Conservation (phyloP, 805 yeast species). For the Torulaspora indica region DNA sequence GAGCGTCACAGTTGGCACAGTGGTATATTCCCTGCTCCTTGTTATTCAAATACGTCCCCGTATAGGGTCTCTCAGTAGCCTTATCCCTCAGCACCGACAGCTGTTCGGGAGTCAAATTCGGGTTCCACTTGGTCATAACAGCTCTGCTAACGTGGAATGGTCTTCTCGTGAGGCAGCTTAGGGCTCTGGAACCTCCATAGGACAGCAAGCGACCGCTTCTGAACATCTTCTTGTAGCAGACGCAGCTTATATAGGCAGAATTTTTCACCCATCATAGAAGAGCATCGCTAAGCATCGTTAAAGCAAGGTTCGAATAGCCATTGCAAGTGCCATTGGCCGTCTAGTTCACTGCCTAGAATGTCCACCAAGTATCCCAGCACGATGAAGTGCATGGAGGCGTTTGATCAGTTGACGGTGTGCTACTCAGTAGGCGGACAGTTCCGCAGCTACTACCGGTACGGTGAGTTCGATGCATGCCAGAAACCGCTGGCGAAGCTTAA, state of each 20-base stretch:
- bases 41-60: conserved; percentile 38
- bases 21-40: conserved; percentile 57
- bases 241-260: neutral
- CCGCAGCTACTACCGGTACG: conserved; percentile 77
- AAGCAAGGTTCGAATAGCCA: neutral
- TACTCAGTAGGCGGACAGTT: conserved; percentile 89
- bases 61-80: conserved; percentile 43
- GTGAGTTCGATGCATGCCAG: conserved; percentile 67
- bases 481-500: conserved; percentile 68
- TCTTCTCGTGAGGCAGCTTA: neutral
- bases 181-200: neutral
- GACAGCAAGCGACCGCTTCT: neutral
- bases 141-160: neutral
- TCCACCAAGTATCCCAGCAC: conserved; percentile 36
- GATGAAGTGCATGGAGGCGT: conserved; percentile 77
- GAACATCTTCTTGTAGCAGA: neutral
- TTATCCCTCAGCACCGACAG: conserved; percentile 69
- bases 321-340: neutral
- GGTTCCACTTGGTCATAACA: conserved; percentile 53
- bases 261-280: no score
- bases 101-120: conserved; percentile 69
- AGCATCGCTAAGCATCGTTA: no score
- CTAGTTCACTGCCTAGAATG: conserved; percentile 7
- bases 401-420: conserved; percentile 81
- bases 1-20: conserved; percentile 83